Evolutionary conservation across 2,329 filamentous ascomycete genomes (phyloP), one percentile per base, ranked within the genome.

Genomic region (Diplodia sapinea): DNA sequence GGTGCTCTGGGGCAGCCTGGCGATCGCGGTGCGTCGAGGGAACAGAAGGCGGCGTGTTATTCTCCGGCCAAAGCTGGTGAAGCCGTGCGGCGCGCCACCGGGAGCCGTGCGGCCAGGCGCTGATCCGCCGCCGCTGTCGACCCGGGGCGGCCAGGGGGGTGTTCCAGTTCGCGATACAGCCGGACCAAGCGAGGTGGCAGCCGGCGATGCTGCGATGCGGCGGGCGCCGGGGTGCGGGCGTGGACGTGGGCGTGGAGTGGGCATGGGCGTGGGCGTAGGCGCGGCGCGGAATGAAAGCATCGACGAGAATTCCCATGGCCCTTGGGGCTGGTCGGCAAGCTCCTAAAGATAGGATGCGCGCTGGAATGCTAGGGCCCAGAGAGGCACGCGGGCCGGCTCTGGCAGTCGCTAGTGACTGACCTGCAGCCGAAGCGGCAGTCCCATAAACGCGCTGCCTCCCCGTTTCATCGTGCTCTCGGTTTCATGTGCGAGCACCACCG

Each of bases 331-430:
- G 7, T 7, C 59, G 59, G 59, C 26, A 17, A 12, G 43, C 59
- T 63, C 59, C 59, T 63, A 63, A 63, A 63, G 59, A 63, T 63
- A 63, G 59, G n/a, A 4, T n/a, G 57, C 55, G 55, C 38, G 40
- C 55, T 47, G 56, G 33, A 59, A 56, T 38, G 55, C 57, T 36
- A 49, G 38, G 29, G 47, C n/a, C 26, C 43, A 26, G 43, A 63
- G 47, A 62, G 57, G 57, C 43, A 62, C 40, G 57, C 57, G 57
- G 57, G 20, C 57, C 57, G 57, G 26, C 26, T 33, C n/a, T 62
- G 56, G 57, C 29, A 33, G 23, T 26, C 26, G 17, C 43, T 20
- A 47, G n/a, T 11, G 43, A 17, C 59, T 63, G 59, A 51, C 59
- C 26, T 63, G 59, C 57, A 62, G 57, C 57, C 57, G 57, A 62